phyloP scores from a whole-genome alignment of 805 yeast genomes.

The Torulaspora maleeae region DNA sequence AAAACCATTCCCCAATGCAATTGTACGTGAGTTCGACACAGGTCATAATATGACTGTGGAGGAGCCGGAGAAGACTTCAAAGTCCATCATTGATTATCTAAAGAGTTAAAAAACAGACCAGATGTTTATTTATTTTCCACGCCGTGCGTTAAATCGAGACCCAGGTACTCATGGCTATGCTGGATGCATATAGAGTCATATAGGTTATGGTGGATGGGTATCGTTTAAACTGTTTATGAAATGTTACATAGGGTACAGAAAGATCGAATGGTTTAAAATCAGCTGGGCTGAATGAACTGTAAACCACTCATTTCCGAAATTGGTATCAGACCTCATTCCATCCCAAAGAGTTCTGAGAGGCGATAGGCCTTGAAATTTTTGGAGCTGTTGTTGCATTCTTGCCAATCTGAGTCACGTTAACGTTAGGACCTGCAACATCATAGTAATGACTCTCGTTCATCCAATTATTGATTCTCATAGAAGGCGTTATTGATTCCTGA shows the following conservation, averaged over 20 bases:
- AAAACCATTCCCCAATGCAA: constrained; percentile 25
- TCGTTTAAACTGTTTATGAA: constrained; percentile 4
- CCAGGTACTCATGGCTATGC: background rate
- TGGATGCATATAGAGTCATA: background rate
- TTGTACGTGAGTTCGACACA: constrained; percentile 27
- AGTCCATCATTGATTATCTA: constrained; percentile 20
- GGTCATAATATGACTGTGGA: constrained; percentile 33
- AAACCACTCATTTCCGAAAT: background rate
- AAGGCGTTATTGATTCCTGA: constrained; percentile 26
- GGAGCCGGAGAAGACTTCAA: constrained; percentile 21
- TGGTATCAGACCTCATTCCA: constrained; percentile 43
- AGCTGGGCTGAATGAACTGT: background rate
- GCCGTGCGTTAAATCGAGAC: background rate
- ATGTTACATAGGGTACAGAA: constrained; percentile 9
- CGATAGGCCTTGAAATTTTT: constrained; percentile 62
- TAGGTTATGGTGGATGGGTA: background rate
- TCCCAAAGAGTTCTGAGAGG: constrained; percentile 66
- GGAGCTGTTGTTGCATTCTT: constrained; percentile 30
- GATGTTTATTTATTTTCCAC: too few relatives aligned
- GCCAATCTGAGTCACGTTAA: constrained; percentile 11
- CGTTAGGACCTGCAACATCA: constrained; percentile 14
- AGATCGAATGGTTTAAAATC: background rate
- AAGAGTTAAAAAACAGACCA: background rate
- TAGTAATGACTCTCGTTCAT: constrained; percentile 29
- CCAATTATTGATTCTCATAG: constrained; percentile 33